Evolutionary conservation across 2,329 filamentous ascomycete species (phyloP), one percentile per base, ranked within the genome.

Genomic region (Periconia macrospinosa): DNA sequence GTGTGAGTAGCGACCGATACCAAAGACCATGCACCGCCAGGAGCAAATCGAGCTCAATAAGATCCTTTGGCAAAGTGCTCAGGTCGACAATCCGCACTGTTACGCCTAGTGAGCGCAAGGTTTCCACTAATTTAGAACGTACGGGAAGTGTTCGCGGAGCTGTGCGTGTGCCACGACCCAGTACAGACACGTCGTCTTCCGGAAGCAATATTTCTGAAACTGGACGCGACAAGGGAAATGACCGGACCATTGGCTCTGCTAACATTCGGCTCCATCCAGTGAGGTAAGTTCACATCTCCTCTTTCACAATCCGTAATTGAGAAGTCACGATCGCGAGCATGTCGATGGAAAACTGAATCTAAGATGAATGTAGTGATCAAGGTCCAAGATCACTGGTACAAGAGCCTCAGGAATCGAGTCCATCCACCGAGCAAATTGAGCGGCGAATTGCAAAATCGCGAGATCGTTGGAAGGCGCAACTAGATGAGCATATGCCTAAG

Each of bases 391-490:
- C 33, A 6, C 11, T 37, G 5, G 15, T n/a, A 18, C 45, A 53
- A 15, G 41, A 33, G 19, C 45, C 47, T 8, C 53, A 60, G 17
- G 45, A 60, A 41, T 52, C 55, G 41, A 59, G 58, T 1, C 76
- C 77, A 11, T 75, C 72, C 1, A 49, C 68, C 6, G 72, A 74
- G 23, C 75, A 75, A 37, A 70, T 79, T 5, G 67, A 72, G n/a
- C 60, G 62, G 18, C 69, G 76, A 10, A 60, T 76, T 27, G 63
- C 74, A 35, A 73, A 58, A 45, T 70, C 73, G 1, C 71, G 75
- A 43, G 70, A 71, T 33, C 67, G 77, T 19, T 79, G 78, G 78
- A 75, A 76, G 50, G 60, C 62, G 1, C 68, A 75, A 17, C 61
- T 79, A 3, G 70, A 77, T 44, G 57, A 58, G 15, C 52, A 64